Evolutionary conservation across 2,329 filamentous ascomycete species (phyloP).

Genomic region (Kalmusia sp.): DNA sequence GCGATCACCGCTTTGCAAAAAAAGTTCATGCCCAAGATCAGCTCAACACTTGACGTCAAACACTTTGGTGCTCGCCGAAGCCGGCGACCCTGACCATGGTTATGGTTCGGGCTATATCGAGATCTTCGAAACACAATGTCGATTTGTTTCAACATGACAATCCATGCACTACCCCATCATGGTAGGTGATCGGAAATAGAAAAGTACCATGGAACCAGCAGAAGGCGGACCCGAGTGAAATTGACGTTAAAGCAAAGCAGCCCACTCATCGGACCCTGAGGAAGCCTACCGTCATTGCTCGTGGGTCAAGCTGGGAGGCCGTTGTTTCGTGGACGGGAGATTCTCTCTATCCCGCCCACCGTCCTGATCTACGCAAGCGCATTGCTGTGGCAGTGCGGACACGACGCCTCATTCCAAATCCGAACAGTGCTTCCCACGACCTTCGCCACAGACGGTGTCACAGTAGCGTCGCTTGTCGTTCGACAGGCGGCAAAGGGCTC

Average conservation of each 20-base stretch:
- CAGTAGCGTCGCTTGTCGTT: slow-evolving; percentile 2
- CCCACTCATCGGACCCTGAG: neutral
- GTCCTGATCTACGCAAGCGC: slow-evolving; percentile 16
- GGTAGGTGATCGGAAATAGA: neutral
- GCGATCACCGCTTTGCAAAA: slow-evolving; percentile 30
- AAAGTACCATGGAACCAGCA: neutral
- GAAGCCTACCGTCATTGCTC: neutral
- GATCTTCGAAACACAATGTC: slow-evolving; percentile 24
- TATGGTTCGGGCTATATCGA: slow-evolving; percentile 10
- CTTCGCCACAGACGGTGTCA: slow-evolving; percentile 13
- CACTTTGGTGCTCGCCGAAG: slow-evolving; percentile 23
- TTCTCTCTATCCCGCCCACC: neutral
- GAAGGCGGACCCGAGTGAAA: neutral
- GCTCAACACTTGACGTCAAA: slow-evolving; percentile 24
- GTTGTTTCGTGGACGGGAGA: slow-evolving; percentile 11
- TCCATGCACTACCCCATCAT: slow-evolving; percentile 10
- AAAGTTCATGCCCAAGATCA: slow-evolving; percentile 33
- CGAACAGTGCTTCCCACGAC: slow-evolving; percentile 5
- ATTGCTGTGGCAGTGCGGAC: slow-evolving; percentile 30
- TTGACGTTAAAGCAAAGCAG: slow-evolving; percentile 10
- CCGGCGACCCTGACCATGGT: slow-evolving; percentile 12
- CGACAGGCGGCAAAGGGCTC: neutral
- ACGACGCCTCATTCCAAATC: slow-evolving; percentile 18
- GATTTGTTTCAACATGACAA: slow-evolving; percentile 12
- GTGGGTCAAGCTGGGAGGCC: neutral